Conservation (phyloP, 371 early-diverging fungal species). For the Mortierella sp. region DNA sequence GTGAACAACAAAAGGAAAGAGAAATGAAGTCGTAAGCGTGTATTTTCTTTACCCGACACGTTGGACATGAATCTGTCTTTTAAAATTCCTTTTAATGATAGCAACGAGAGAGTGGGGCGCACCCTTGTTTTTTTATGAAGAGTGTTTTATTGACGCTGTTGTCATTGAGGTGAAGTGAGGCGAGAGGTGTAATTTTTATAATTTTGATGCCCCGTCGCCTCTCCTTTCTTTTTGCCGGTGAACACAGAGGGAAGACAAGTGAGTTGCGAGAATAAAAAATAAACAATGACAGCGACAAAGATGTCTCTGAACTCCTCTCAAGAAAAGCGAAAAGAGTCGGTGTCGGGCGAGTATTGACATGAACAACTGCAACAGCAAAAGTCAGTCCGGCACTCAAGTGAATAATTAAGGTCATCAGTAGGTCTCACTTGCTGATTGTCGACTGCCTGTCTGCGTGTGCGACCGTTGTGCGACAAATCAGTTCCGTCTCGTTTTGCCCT, state of each 20-base stretch:
- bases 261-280: too few species aligned
- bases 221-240: too few species aligned
- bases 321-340: background rate
- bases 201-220: too few species aligned
- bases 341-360: too few species aligned
- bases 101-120: background rate
- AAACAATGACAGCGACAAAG: background rate
- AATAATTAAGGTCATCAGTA: too few species aligned
- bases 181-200: too few species aligned
- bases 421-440: too few species aligned
- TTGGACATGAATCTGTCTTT: background rate
- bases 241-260: too few species aligned
- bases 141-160: background rate
- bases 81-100: background rate
- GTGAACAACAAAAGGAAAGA: background rate
- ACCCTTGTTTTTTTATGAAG: background rate
- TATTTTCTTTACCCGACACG: constrained; percentile 7
- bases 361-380: too few species aligned
- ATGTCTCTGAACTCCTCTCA: background rate
- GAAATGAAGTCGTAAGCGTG: constrained; percentile 5
- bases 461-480: too few species aligned
- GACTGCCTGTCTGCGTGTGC: too few species aligned
- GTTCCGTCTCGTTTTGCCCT: background rate
- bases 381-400: too few species aligned
- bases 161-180: background rate